These are phyloP conservation scores for Irpex sp. DNA, from an alignment of 1,284 basidiomycete species.

Conservation along the genomic window DNA sequence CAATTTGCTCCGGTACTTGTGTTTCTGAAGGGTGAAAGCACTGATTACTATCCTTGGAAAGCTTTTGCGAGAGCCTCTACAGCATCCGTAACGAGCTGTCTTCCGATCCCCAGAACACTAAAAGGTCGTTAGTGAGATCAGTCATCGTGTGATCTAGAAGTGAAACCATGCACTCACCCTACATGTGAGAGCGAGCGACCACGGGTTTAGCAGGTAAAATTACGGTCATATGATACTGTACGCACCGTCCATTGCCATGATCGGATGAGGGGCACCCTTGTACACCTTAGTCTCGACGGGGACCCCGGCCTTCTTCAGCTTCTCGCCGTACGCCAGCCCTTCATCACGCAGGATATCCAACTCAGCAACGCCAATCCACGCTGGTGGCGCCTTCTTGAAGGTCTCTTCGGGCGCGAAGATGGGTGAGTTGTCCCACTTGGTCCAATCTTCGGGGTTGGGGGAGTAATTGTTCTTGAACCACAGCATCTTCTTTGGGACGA, in stretches of 20 bases:
- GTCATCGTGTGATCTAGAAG: slow-evolving; percentile 2
- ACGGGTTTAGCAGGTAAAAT: not conserved
- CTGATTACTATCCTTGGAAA: slow-evolving; percentile 26
- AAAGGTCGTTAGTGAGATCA: slow-evolving; percentile 1
- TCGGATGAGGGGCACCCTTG: slow-evolving; percentile 60
- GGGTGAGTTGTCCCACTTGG: slow-evolving; percentile 67
- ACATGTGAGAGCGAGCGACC: slow-evolving; percentile 10
- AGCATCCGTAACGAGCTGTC: slow-evolving; percentile 53
- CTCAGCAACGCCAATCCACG: slow-evolving; percentile 65
- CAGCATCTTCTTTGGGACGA: slow-evolving; percentile 61
- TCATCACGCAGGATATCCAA: slow-evolving; percentile 68
- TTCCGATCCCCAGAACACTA: slow-evolving; percentile 48
- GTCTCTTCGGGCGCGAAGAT: slow-evolving; percentile 58
- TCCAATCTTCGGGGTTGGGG: slow-evolving; percentile 54
- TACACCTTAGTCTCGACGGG: slow-evolving; percentile 54
- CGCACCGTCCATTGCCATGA: slow-evolving; percentile 64
- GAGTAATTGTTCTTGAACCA: slow-evolving; percentile 73
- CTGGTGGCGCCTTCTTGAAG: slow-evolving; percentile 47
- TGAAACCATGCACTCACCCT: slow-evolving; percentile 16
- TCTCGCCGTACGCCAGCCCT: slow-evolving; percentile 62
- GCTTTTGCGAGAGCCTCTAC: slow-evolving; percentile 43
- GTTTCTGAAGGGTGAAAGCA: not conserved
- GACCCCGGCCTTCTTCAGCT: slow-evolving; percentile 51
- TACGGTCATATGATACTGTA: not conserved
- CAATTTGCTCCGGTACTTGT: not conserved